These are phyloP conservation scores for Sindora glabra DNA, from an alignment of 306 rosid species.

Conservation along the genomic window DNA sequence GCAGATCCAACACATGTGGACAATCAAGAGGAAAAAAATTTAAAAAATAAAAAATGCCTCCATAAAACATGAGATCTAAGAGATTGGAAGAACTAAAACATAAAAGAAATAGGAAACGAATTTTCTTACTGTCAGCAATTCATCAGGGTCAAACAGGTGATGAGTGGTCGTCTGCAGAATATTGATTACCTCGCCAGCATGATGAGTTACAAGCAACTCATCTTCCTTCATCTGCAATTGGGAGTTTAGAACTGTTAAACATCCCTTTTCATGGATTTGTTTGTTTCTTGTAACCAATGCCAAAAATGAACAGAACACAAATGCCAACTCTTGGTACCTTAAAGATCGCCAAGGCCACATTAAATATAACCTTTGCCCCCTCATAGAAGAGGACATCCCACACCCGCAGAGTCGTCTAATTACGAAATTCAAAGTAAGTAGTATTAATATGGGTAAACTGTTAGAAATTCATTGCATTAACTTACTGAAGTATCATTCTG, in stretches of 20 bases:
- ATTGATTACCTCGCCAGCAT: conserved; percentile 86
- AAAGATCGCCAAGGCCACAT: conserved; percentile 88
- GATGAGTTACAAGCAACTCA: conserved; percentile 65
- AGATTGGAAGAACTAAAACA: neutral
- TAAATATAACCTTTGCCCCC: conserved; percentile 88
- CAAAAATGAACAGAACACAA: neutral
- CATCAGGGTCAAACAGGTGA: conserved; percentile 95
- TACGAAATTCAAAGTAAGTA: conserved; percentile 10
- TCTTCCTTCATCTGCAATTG: conserved; percentile 89
- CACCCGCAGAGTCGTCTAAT: conserved; percentile 84
- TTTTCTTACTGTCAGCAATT: conserved; percentile 62
- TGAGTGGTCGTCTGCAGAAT: conserved; percentile 76
- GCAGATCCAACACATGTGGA: too few species aligned
- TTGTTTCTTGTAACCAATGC: neutral
- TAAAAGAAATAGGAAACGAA: neutral
- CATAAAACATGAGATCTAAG: neutral
- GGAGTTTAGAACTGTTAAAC: conserved; percentile 20
- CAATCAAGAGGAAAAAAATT: too few species aligned
- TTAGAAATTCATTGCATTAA: conserved; percentile 2
- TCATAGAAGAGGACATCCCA: conserved; percentile 98
- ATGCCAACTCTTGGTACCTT: conserved; percentile 42
- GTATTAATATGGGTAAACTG: conserved; percentile 11
- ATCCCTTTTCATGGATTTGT: conserved; percentile 1
- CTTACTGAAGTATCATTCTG: conserved; percentile 1
- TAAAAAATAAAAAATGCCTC: too few species aligned